phyloP scores from a whole-genome alignment of 257 asterid genomes.

The Apocynum venetum region DNA sequence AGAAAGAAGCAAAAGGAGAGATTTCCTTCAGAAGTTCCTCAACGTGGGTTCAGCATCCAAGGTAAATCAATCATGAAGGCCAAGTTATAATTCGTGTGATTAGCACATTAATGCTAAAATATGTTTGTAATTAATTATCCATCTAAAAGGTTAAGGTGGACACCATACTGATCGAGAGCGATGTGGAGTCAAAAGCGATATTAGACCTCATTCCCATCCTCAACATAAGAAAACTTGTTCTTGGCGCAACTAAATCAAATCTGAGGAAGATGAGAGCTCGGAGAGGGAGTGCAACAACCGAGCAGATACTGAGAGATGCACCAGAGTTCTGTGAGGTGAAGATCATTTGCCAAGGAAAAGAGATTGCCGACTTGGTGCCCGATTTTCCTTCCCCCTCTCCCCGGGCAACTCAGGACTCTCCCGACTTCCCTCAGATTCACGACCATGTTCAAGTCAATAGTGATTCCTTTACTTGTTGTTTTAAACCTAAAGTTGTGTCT shows the following conservation, averaged over 20 bases:
- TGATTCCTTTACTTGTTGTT: constrained; percentile 8
- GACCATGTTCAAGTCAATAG: background rate
- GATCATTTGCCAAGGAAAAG: constrained; percentile 74
- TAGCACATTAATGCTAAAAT: too few species aligned
- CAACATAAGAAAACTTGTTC: constrained; percentile 54
- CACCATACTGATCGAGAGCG: constrained; percentile 66
- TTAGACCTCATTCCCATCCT: constrained; percentile 75
- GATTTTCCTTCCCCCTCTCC: constrained; percentile 38
- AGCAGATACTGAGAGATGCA: constrained; percentile 46
- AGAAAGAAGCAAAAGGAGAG: constrained; percentile 49
- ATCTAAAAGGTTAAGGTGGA: constrained; percentile 47
- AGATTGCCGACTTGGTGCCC: constrained; percentile 26
- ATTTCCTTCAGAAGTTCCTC: constrained; percentile 52
- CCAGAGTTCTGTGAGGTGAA: constrained; percentile 69
- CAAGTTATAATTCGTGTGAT: too few species aligned
- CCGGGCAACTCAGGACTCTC: constrained; percentile 5
- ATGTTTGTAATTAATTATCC: too few species aligned
- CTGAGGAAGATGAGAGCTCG: constrained; percentile 50
- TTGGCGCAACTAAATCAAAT: constrained; percentile 50
- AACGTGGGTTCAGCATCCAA: constrained; percentile 39
- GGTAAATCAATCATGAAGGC: constrained; percentile 20
- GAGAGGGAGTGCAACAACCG: constrained; percentile 39
- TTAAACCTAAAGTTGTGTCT: constrained; percentile 4
- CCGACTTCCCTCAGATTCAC: constrained; percentile 16
- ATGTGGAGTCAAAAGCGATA: constrained; percentile 66